Conservation (phyloP, 345 rosid genomes). For the Hibiscus syriacus region DNA sequence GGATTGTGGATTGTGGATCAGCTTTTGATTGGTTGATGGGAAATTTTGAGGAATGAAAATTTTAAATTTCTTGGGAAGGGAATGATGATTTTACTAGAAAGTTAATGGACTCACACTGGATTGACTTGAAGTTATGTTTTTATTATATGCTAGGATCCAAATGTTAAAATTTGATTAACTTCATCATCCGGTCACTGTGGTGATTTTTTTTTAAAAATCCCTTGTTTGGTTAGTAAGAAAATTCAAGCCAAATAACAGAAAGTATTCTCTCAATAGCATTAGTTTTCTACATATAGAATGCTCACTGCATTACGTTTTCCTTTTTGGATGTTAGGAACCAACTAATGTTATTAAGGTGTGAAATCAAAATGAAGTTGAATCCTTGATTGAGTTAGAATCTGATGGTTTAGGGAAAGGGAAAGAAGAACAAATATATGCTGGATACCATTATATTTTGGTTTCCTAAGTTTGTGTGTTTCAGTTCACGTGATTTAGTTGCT, state of each 20-base stretch:
- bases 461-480: not conserved
- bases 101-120: too few species aligned
- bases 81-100: not conserved
- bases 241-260: not conserved
- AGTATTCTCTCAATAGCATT: not conserved
- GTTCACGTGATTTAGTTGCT: not conserved
- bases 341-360: not conserved
- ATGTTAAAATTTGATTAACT: not conserved
- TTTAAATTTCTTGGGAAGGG: not conserved
- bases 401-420: too few species aligned
- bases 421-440: too few species aligned
- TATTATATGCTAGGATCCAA: not conserved
- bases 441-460: not conserved
- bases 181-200: not conserved
- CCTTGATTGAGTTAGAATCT: not conserved
- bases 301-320: not conserved
- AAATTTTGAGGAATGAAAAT: not conserved
- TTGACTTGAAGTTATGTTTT: not conserved
- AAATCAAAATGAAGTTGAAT: not conserved
- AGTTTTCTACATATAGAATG: not conserved
- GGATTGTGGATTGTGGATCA: not conserved
- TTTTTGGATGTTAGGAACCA: not conserved
- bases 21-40: conserved; percentile 3
- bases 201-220: not conserved
- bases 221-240: not conserved